Percentiles rank a stretch among this genome's conserved stretches.
Evolutionary conservation across 495 filamentous ascomycete species (phyloP).

Genomic region (Neurospora tetraspora): DNA sequence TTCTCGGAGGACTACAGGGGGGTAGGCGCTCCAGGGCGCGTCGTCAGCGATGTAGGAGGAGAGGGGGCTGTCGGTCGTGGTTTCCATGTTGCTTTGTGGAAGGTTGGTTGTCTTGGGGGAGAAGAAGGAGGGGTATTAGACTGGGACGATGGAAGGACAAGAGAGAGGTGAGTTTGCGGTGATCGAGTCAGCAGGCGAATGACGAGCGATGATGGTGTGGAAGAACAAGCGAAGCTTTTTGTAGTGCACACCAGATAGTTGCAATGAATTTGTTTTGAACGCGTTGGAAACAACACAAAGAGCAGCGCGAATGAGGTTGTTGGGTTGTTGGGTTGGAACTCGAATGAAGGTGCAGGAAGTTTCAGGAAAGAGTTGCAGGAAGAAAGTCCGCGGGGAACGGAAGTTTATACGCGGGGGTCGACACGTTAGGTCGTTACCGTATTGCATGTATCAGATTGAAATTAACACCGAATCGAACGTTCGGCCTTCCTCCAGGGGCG

Average conservation of each 20-base stretch:
- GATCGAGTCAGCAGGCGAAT: background rate
- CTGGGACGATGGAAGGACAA: background rate
- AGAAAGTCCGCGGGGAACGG: background rate
- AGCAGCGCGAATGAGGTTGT: background rate
- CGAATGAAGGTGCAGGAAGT: background rate
- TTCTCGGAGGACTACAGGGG: background rate
- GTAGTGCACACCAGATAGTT: too few relatives aligned
- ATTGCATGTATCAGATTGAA: background rate
- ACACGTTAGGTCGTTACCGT: background rate
- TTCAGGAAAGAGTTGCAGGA: background rate
- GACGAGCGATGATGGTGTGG: too few relatives aligned
- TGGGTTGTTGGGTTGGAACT: background rate
- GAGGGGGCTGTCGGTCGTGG: background rate
- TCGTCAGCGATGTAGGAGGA: background rate
- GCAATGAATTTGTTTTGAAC: too few relatives aligned
- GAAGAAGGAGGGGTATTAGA: background rate
- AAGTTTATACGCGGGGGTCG: background rate
- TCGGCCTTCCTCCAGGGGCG: background rate
- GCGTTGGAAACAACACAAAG: background rate
- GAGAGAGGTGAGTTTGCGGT: background rate
- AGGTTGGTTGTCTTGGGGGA: too few relatives aligned
- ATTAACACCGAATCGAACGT: background rate
- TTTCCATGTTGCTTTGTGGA: background rate
- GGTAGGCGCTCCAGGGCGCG: background rate
- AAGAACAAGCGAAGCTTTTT: too few relatives aligned